These are phyloP conservation scores for Erythrophleum fordii DNA, from an alignment of 306 rosid species.

Conservation along the genomic window DNA sequence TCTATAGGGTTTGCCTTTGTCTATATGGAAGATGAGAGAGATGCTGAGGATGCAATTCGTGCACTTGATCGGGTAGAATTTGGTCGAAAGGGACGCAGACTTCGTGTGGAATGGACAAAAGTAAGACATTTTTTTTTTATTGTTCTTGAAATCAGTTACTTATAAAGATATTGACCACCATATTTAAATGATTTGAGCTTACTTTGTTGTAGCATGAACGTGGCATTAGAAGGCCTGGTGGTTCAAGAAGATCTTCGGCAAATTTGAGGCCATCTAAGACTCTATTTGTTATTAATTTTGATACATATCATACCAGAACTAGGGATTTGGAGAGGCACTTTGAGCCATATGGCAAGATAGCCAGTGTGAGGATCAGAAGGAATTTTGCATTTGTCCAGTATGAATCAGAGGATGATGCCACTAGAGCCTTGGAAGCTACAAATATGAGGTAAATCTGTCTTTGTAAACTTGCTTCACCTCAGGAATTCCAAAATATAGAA, in stretches of 20 bases:
- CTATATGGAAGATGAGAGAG: constrained; percentile 98
- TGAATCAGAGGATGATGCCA: constrained; percentile 93
- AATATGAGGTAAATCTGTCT: constrained; percentile 72
- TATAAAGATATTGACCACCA: neutral
- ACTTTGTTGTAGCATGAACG: constrained; percentile 76
- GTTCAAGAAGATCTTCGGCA: constrained; percentile 75
- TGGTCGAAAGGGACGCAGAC: constrained; percentile 94
- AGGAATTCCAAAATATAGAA: neutral
- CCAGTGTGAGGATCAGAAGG: constrained; percentile 89
- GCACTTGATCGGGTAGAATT: constrained; percentile 85
- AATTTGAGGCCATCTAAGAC: constrained; percentile 88
- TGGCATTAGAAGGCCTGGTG: constrained; percentile 82
- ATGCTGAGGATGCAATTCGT: constrained; percentile 92
- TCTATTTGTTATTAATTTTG: constrained; percentile 93
- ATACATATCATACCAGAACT: constrained; percentile 86
- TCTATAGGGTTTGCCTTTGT: constrained; percentile 90
- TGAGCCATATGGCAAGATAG: constrained; percentile 92
- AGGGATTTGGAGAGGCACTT: constrained; percentile 98
- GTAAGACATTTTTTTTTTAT: constrained; percentile 42
- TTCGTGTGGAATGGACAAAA: constrained; percentile 99
- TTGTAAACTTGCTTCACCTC: constrained; percentile 13
- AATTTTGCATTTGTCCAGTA: constrained; percentile 97
- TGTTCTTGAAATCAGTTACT: neutral
- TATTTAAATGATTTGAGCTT: constrained; percentile 28
- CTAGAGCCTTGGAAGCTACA: constrained; percentile 87